Percentiles rank a stretch among this genome's conserved stretches.
These are phyloP conservation scores for Plasmodium relictum DNA, from an alignment of 169 alveolate genomes.

Conservation along the genomic window DNA sequence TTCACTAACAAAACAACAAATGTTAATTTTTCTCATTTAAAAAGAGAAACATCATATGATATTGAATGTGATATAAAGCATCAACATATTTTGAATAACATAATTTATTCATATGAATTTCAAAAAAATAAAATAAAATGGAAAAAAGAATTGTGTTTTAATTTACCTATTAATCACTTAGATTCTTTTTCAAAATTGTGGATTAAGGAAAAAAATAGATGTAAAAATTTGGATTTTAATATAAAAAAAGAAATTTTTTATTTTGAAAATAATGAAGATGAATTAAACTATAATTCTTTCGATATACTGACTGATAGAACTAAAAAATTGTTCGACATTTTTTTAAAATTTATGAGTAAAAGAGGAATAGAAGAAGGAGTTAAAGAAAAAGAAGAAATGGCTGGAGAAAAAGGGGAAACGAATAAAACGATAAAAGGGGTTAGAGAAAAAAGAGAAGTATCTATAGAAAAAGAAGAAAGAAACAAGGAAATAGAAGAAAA, in stretches of 20 bases:
- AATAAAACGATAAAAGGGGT: neutral
- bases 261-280: slow-evolving; percentile 40
- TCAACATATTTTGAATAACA: slow-evolving; percentile 31
- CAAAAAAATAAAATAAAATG: slow-evolving; percentile 45
- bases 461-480: neutral
- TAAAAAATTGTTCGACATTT: slow-evolving; percentile 11
- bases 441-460: neutral
- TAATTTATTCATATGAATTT: slow-evolving; percentile 51
- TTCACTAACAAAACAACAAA: slow-evolving; percentile 55
- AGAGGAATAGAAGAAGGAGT: neutral
- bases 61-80: slow-evolving; percentile 73
- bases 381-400: neutral
- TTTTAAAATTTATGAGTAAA: slow-evolving; percentile 28
- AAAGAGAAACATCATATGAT: slow-evolving; percentile 63
- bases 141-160: slow-evolving; percentile 56
- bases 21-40: slow-evolving; percentile 49
- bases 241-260: slow-evolving; percentile 23
- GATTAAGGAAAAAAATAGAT: slow-evolving; percentile 64
- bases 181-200: slow-evolving; percentile 66
- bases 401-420: neutral
- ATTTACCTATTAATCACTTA: slow-evolving; percentile 50
- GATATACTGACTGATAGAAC: slow-evolving; percentile 67
- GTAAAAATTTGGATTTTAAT: slow-evolving; percentile 23
- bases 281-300: slow-evolving; percentile 23
- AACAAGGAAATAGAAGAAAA: neutral